Base-by-base conservation (phyloP, 768 basidiomycete species). In the Boletus subparvulus region DNA sequence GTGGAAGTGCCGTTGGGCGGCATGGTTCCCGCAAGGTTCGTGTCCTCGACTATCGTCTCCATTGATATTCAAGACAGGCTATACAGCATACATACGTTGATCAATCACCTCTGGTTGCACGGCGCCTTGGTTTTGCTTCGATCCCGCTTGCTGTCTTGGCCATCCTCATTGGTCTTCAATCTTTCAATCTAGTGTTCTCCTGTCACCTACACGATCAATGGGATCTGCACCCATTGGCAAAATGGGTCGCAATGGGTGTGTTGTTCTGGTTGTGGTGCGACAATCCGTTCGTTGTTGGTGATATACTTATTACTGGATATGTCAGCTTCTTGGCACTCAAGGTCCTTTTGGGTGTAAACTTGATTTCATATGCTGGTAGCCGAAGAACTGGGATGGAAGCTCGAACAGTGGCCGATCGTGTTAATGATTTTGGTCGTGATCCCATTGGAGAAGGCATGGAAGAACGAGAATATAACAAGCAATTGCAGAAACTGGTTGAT, bases 41-140 rank as follows among this genome's bases (percentile, higher is more conserved):
- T 48, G 24, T 51, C 35, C 0, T 21, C 19, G 54, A 24, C 47
- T 33, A 5, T 32, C 30, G 3, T 53, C 11, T 54, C 42, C 26
- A 26, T 26, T 32, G 37, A 50, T 45, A 52, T 37, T 59, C 55
- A 56, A 46, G n/a, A 52, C 49, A 43, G 11, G 4, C 30, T 21
- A 40, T 50, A 32, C 58, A 92, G 87, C 92, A 94, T 69, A 80
- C 88, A 3, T 94, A 95, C 57, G 92, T 97, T 19, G 97, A 99
- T 67, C 95, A 97, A 68, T 95, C 95, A 2, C 95, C 95, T 7
- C 80, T 95, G 6, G 93, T 98, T 33, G 92, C 95, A 1, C 88
- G 96, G 3, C 84, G 97, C 7, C 79, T 99, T 10, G 97, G 97
- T 16, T 97, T 98, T 70, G 90, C 97, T 3, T 85, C 94, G 0